Evolutionary conservation across 768 basidiomycete species (phyloP), one percentile per base, ranked within the genome.

Genomic region (Collybiopsis luxurians): DNA sequence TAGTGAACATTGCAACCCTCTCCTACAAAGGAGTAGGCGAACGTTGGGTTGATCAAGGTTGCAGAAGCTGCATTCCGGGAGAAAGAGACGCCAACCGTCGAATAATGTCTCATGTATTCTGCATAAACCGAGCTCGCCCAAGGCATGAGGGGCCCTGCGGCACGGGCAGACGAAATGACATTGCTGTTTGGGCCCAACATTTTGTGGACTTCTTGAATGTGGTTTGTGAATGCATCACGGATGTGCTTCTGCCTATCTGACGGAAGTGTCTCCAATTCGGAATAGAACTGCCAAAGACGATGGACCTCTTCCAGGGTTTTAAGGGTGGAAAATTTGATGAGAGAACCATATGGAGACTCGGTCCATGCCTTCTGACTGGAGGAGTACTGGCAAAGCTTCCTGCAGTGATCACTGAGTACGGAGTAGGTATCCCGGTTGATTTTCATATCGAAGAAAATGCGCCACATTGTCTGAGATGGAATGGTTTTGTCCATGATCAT

Each of bases 381-480:
- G 3, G 70, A 67, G 36, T 59, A 9, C 0, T 59, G 59, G 30
- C 65, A 54, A 11, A 76, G 70, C 58, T 70, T 71, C 44, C 56
- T 59, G 59, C 68, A 68, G 34, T 73, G 72, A 3, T 50, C 44
- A 15, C 66, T 45, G 4, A 76, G 53, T 21, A 66, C 53, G 4
- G 53, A 43, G 43, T 63, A 59, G 1, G 71, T 62, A 15, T 39
- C 36, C 3, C 65, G 56, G 59, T 74, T 69, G 49, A 76, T 30
- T 31, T 65, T 67, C 27, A 74, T 60, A 60, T 75, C 69, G 57
- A 67, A 75, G 63, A 72, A 75, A 15, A 74, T 70, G 43, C 72
- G 65, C 73, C 73, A 75, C 2, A 71, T 57, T 11, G 51, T 49
- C 17, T 57, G 12, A 27, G 13, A 15, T n/a, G 57, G 44, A 4